Evolutionary conservation across 108 stramenopile genomes (phyloP), one percentile per base, ranked within the genome.

Genomic region (Seminavis robusta): DNA sequence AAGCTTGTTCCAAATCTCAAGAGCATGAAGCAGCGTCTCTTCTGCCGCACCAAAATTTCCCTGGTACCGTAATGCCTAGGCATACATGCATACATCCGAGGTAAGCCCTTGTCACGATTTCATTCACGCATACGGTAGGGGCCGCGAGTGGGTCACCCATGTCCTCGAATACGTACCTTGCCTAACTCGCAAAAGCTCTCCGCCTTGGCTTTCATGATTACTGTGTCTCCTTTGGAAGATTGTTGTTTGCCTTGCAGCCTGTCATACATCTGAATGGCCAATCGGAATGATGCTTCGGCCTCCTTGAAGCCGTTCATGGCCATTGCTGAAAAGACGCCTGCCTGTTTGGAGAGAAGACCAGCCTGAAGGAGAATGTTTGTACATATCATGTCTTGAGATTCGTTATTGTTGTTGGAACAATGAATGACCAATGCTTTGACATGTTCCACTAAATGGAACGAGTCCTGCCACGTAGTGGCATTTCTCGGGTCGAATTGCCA

Each of bases 281-380:
- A 23, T 33, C 81, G 74, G 5, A 84, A 61, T 1, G 79, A 78
- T 21, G 11, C 27, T 46, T 78, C 64, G 27, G 83, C 79, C 33
- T 81, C 83, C 17, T 69, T 34, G 33, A 84, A 84, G 0, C 71
- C 66, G 47, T 84, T 84, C 31, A 84, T 28, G 11, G 76, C 71
- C 77, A 84, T 80, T 0, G 83, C 69, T 21, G 83, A 78, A 44
- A 75, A 68, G 0, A 84, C 59, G 7, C 74, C 83, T 24, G 74
- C 70, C 42, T 80, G 70, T 33, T 48, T 75, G 7, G 83, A 80
- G 10, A 84, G 47, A n/a, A 26, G 56, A 25, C 65, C 76, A 13
- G 65, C 62, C 46, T 56, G 31, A 10, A 84, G 38, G 13, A 43
- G 54, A n/a, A 74, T 60, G 39, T 33, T 61, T 15, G 28, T 48